A percentile compares a stretch with the other conserved stretches of the same genome.
phyloP scores from a whole-genome alignment of 257 asterid genomes.

The Solanum appendiculatum region DNA sequence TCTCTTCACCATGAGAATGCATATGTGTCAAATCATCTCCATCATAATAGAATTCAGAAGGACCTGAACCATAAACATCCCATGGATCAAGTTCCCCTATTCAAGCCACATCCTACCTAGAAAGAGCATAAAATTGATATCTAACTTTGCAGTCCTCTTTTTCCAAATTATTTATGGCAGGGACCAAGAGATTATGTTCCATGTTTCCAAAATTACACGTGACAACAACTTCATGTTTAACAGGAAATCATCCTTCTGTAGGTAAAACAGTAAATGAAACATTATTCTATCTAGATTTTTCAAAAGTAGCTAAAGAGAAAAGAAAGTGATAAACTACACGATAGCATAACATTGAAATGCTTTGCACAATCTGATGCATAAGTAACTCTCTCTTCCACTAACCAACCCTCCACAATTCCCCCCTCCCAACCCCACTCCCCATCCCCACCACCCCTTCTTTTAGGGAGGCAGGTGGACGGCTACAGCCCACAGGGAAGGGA shows the following conservation, averaged over 20 bases:
- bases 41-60: conserved; percentile 19
- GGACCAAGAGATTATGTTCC: too few species aligned
- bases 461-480: not conserved
- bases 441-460: too few species aligned
- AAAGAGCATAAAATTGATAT: conserved; percentile 5
- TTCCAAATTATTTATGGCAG: conserved; percentile 11
- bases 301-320: not conserved
- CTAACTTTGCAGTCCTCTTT: conserved; percentile 26
- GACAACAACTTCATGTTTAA: too few species aligned
- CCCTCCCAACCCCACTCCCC: too few species aligned
- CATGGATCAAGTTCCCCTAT: conserved; percentile 11
- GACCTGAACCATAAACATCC: conserved; percentile 3
- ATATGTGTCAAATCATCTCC: conserved; percentile 22
- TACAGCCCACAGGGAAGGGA: not conserved
- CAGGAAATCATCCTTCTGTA: too few species aligned
- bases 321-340: not conserved
- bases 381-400: too few species aligned
- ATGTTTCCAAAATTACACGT: too few species aligned
- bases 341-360: not conserved
- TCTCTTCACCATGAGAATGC: conserved; percentile 14
- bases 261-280: conserved; percentile 31
- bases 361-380: not conserved
- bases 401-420: not conserved
- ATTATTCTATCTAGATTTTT: not conserved
- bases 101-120: conserved; percentile 16